Evolutionary conservation across 768 basidiomycete genomes (phyloP), one percentile per base, ranked within the genome.

Genomic region (Obba rivulosa): DNA sequence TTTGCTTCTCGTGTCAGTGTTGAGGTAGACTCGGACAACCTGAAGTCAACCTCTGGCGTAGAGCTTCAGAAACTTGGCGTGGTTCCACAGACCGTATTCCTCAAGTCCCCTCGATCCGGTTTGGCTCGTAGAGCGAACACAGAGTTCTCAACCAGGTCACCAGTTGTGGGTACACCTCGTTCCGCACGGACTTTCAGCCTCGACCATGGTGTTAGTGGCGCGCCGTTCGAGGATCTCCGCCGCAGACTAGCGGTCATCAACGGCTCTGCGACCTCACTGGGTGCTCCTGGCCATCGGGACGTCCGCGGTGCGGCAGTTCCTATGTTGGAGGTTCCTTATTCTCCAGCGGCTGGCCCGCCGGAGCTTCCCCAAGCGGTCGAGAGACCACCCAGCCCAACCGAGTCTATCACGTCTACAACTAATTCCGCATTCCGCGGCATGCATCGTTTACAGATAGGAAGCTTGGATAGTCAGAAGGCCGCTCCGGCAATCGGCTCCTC

Each of bases 401-500:
- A 92, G 23, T 93, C 91, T 0, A 76, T 87, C 1, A 65, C 85
- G 5, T 92, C 91, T 3, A 79, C 78, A 4, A 66, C 83, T 0
- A 86, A 85, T 54, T 73, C 78, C 10, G 74, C 77, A 1, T 52
- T 57, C 10, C 71, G 77, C 18, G 75, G 75, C 2, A 62, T 75
- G 13, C 83, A 82, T 52, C 73, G 83, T 34, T 63, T 89, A 38
- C 86, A 87, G 22, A 72, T 87, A 13, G 85, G 85, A 5, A 79
- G 81, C 42, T 75, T 74, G 11, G 91, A 92, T 54, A 78, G 82
- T 1, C 83, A 83, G 55, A 94, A 95, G 61, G 93, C 89, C 3
- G 88, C 90, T 0, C 88, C 96, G 22, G 91, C 93, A 3, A 70
- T 98, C 35, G 93, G 88, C 2, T 87, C 92, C 2, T 89, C 88